phyloP scores from a whole-genome alignment of 116 monocot genomes.

The Iris pallida region DNA sequence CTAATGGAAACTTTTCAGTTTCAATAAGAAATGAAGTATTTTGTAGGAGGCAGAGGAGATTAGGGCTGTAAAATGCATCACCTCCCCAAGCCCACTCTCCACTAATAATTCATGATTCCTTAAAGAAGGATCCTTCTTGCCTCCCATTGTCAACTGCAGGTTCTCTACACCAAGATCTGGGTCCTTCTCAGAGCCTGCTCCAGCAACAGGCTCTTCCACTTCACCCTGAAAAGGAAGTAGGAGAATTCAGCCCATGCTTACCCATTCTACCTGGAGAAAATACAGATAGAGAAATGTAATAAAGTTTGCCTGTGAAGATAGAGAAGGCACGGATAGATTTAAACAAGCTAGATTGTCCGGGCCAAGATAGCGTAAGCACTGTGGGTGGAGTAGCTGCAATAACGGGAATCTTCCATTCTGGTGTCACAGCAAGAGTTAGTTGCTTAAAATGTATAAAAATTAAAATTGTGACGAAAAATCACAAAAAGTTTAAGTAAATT shows the following conservation, averaged over 20 bases:
- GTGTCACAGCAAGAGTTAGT: conserved; percentile 5
- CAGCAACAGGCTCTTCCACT: conserved; percentile 9
- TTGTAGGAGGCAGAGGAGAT: not conserved
- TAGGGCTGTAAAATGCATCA: conserved; percentile 18
- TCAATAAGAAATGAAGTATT: too few relatives aligned
- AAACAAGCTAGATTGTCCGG: conserved; percentile 70
- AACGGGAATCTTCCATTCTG: conserved; percentile 75
- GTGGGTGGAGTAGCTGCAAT: conserved; percentile 78
- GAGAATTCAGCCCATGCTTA: conserved; percentile 2
- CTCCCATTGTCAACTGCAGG: conserved; percentile 21
- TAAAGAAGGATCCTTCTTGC: conserved; percentile 73
- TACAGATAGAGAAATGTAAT: not conserved
- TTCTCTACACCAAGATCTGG: not conserved
- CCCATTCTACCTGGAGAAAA: conserved; percentile 2
- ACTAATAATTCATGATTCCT: conserved; percentile 74
- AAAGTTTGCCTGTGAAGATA: conserved; percentile 42
- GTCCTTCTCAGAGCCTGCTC: conserved; percentile 9
- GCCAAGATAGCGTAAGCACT: conserved; percentile 63
- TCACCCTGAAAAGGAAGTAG: conserved; percentile 35
- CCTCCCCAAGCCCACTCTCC: conserved; percentile 85
- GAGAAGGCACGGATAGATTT: conserved; percentile 53
- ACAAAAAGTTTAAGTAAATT: too few relatives aligned
- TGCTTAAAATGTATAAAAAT: not conserved
- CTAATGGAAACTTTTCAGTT: too few relatives aligned
- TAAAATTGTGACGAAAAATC: too few relatives aligned